Evolutionary conservation across 1,284 basidiomycete genomes (phyloP).

Genomic region (Cerrena zonata): DNA sequence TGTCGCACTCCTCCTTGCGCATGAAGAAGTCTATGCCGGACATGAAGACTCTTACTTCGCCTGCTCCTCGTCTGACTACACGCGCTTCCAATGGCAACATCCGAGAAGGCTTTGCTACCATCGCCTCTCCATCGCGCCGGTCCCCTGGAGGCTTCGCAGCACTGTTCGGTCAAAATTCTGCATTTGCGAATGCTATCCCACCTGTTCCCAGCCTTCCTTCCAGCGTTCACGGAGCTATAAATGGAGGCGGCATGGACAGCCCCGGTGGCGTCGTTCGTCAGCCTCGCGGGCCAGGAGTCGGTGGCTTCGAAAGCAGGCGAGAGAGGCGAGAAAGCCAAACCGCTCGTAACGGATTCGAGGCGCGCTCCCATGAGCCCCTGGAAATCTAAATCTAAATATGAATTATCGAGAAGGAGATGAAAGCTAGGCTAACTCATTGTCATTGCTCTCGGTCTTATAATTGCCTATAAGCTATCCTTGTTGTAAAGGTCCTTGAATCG

Average conservation of each 20-base stretch:
- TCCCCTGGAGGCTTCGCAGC: conserved; percentile 64
- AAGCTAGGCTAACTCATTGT: neutral
- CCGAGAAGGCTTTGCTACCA: conserved; percentile 83
- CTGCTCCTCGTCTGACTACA: conserved; percentile 72
- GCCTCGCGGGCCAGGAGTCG: conserved; percentile 69
- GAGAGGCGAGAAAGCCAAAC: conserved; percentile 57
- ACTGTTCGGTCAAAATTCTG: conserved; percentile 45
- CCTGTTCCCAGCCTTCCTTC: conserved; percentile 73
- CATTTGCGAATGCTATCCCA: conserved; percentile 49
- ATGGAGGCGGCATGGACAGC: conserved; percentile 35
- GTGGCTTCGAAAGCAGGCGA: conserved; percentile 64
- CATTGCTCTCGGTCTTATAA: neutral
- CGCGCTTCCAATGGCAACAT: conserved; percentile 88
- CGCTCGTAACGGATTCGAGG: conserved; percentile 61
- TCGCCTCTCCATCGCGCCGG: conserved; percentile 74
- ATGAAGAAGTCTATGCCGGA: conserved; percentile 96
- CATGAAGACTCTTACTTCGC: conserved; percentile 79
- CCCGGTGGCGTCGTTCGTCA: conserved; percentile 67
- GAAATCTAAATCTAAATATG: conserved; percentile 55
- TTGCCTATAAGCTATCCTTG: neutral
- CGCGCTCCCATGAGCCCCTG: conserved; percentile 75
- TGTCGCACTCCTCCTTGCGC: conserved; percentile 52
- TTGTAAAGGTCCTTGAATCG: neutral
- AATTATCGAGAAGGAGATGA: neutral
- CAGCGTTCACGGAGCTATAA: conserved; percentile 42